Evolutionary conservation across 768 basidiomycete genomes (phyloP).

Genomic region (Jaapia argillacea): DNA sequence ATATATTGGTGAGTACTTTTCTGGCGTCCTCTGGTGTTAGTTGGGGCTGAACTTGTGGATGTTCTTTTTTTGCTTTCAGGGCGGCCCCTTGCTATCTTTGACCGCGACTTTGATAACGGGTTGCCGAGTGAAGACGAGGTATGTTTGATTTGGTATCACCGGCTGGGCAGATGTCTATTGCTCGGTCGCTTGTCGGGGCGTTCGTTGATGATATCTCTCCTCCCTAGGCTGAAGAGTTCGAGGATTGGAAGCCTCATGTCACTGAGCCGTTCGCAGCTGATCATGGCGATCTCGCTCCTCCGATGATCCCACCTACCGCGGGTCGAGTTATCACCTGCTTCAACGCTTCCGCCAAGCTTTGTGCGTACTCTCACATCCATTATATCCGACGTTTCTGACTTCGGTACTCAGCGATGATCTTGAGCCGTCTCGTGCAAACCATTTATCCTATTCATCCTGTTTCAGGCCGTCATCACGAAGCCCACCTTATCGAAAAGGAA

Average conservation of each 20-base stretch:
- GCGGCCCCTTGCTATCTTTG: constrained; percentile 65
- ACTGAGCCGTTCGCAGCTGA: constrained; percentile 21
- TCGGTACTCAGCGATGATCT: constrained; percentile 51
- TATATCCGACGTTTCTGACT: too few relatives aligned
- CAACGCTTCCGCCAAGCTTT: constrained; percentile 61
- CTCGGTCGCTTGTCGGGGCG: constrained; percentile 4
- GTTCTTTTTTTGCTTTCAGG: constrained; percentile 28
- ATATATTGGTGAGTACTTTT: constrained; percentile 48
- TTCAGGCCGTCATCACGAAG: constrained; percentile 47
- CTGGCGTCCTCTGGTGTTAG: constrained; percentile 3
- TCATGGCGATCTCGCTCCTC: constrained; percentile 17
- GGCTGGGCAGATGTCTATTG: background rate
- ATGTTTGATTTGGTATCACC: too few relatives aligned
- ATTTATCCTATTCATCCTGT: constrained; percentile 59
- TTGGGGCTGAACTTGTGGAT: too few relatives aligned
- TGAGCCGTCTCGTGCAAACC: constrained; percentile 57
- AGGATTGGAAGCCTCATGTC: constrained; percentile 37
- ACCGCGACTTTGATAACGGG: constrained; percentile 67
- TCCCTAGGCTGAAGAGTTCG: constrained; percentile 57
- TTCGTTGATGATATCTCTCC: too few relatives aligned
- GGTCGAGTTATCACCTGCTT: constrained; percentile 63
- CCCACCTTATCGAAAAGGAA: constrained; percentile 43
- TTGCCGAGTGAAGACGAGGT: constrained; percentile 56
- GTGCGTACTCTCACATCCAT: constrained; percentile 28
- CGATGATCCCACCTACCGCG: constrained; percentile 24